A percentile compares a stretch with the other conserved stretches of the same genome.
phyloP scores from a whole-genome alignment of 805 yeast genomes.

The Yamadazyma takamatsuzukensis region DNA sequence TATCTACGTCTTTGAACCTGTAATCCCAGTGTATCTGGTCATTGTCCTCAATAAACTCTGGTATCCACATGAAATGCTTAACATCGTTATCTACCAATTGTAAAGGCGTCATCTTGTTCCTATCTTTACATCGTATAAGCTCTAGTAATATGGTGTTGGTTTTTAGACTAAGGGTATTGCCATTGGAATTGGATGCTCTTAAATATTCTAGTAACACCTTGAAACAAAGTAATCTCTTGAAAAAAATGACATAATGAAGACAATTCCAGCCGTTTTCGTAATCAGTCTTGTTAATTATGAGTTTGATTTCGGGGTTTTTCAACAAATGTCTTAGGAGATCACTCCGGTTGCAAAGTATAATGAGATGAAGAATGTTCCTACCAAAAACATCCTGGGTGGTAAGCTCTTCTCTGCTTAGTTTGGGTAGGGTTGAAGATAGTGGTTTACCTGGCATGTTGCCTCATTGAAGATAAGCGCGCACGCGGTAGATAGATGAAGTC shows the following conservation, averaged over 20 bases:
- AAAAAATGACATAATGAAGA: slow-evolving; percentile 63
- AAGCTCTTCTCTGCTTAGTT: slow-evolving; percentile 7
- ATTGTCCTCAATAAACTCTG: slow-evolving; percentile 36
- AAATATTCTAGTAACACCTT: slow-evolving; percentile 31
- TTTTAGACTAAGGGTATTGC: slow-evolving; percentile 4
- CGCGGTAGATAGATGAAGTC: no score
- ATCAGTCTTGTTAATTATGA: slow-evolving; percentile 45
- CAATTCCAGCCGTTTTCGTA: slow-evolving; percentile 81
- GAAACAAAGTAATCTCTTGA: slow-evolving; percentile 55
- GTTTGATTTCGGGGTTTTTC: slow-evolving; percentile 44
- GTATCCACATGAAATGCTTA: slow-evolving; percentile 41
- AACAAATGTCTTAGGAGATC: slow-evolving; percentile 46
- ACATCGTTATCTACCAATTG: slow-evolving; percentile 55
- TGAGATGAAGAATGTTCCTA: slow-evolving; percentile 55
- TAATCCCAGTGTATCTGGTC: slow-evolving; percentile 24
- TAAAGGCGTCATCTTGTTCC: slow-evolving; percentile 68
- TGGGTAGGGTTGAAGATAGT: slow-evolving; percentile 1
- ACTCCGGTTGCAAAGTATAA: slow-evolving; percentile 47
- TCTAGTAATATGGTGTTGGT: slow-evolving; percentile 24
- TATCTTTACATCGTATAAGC: slow-evolving; percentile 57
- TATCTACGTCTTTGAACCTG: slow-evolving; percentile 15
- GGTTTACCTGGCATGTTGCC: no score
- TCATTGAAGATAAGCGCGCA: no score
- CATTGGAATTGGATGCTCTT: slow-evolving; percentile 6
- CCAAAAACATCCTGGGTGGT: slow-evolving; percentile 66